A percentile compares a stretch with the other conserved stretches of the same genome.
Conservation (phyloP, 2,329 filamentous ascomycete genomes). For the Elsinoe fawcettii region DNA sequence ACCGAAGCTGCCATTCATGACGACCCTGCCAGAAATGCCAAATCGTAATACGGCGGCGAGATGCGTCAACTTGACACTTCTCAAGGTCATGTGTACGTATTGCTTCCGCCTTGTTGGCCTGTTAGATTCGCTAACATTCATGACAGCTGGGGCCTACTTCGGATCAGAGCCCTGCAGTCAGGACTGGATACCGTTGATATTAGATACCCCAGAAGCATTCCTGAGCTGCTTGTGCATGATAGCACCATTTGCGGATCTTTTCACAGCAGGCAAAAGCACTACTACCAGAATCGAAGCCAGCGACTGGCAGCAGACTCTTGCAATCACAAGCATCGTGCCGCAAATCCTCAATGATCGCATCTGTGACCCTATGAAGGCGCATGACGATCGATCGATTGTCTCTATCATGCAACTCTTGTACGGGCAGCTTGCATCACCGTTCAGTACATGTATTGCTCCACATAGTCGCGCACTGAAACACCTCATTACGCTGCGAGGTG, state of each 20-base stretch:
- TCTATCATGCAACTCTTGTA: not conserved
- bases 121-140: not conserved
- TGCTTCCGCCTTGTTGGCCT: not conserved
- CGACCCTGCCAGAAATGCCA: not conserved
- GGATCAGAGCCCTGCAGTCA: not conserved
- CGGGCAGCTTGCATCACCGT: not conserved
- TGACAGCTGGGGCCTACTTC: not conserved
- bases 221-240: not conserved
- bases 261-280: not conserved
- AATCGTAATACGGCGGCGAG: not conserved
- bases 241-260: not conserved
- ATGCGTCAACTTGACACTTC: not conserved
- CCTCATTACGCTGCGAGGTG: not conserved
- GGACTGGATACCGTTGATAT: not conserved
- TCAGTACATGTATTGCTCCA: not conserved
- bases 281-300: not conserved
- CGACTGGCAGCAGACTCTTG: not conserved
- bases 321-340: not conserved
- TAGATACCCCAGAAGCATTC: not conserved
- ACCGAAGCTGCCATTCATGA: not conserved
- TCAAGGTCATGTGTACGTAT: not conserved
- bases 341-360: not conserved
- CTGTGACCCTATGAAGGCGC: not conserved
- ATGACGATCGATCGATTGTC: not conserved
- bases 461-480: not conserved